phyloP scores from a whole-genome alignment of 2,329 filamentous ascomycete species.

The Fonsecaea monophora region DNA sequence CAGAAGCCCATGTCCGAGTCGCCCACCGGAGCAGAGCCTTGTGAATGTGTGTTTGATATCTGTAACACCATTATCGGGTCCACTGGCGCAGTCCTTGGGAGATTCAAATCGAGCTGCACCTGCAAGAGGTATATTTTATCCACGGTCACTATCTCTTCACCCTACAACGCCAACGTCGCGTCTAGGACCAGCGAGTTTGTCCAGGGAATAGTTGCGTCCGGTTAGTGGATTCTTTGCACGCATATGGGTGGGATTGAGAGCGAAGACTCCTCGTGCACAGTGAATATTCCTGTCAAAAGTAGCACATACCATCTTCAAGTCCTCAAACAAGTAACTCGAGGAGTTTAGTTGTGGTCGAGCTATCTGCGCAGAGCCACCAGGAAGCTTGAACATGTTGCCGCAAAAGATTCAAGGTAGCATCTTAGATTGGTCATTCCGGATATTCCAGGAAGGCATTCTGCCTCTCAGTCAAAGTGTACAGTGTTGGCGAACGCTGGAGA shows the following conservation, averaged over 20 bases:
- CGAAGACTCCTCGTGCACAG: background rate
- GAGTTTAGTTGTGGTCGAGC: background rate
- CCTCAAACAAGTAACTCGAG: background rate
- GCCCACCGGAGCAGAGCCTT: background rate
- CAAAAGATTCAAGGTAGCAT: slow-evolving; percentile 1
- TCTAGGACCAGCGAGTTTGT: background rate
- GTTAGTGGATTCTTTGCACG: background rate
- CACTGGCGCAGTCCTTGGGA: background rate
- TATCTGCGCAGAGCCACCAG: background rate
- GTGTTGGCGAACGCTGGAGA: background rate
- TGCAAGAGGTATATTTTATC: background rate
- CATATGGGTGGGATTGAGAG: background rate
- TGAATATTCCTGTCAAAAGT: background rate
- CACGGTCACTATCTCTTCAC: background rate
- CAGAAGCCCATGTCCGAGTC: background rate
- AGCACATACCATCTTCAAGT: background rate
- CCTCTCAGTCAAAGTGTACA: background rate
- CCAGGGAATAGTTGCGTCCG: background rate
- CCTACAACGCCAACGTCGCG: background rate
- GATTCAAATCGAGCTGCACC: background rate
- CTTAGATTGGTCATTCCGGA: background rate
- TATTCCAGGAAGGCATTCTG: background rate
- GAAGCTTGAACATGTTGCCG: background rate
- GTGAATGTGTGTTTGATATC: background rate
- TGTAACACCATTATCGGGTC: background rate